These are phyloP conservation scores for Schwanniomyces yamadae DNA, from an alignment of 805 yeast genomes.

Conservation along the genomic window DNA sequence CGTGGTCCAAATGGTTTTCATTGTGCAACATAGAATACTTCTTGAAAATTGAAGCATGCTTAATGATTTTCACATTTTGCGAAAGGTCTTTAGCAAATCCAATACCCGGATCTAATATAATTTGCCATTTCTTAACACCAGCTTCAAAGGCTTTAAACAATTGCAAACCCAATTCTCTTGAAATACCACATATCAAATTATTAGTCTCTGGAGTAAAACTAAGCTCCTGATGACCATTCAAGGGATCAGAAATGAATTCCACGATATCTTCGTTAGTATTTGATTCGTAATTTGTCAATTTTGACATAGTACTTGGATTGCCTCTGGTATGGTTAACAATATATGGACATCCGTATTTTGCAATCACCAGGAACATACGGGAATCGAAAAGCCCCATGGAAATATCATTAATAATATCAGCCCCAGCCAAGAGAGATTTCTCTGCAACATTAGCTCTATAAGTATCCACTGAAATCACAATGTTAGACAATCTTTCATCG, in stretches of 20 bases:
- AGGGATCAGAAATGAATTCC: constrained; percentile 35
- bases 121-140: constrained; percentile 87
- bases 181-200: constrained; percentile 54
- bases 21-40: constrained; percentile 39
- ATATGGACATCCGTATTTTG: constrained; percentile 69
- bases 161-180: constrained; percentile 61
- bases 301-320: constrained; percentile 68
- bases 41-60: constrained; percentile 49
- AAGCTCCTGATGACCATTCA: constrained; percentile 20
- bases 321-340: constrained; percentile 87
- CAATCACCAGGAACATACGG: constrained; percentile 65
- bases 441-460: constrained; percentile 75
- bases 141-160: constrained; percentile 53
- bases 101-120: constrained; percentile 89
- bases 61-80: constrained; percentile 69
- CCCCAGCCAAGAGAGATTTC: constrained; percentile 69
- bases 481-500: constrained; percentile 33
- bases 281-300: constrained; percentile 52
- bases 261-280: constrained; percentile 33
- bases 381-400: constrained; percentile 76
- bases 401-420: constrained; percentile 89
- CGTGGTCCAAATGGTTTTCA: constrained; percentile 11
- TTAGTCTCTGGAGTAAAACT: constrained; percentile 19
- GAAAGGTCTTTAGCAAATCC: constrained; percentile 87
- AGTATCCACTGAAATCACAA: constrained; percentile 82